These are phyloP conservation scores for Helianthus tuberosus DNA, from an alignment of 129 eudicot genomes.

Conservation along the genomic window DNA sequence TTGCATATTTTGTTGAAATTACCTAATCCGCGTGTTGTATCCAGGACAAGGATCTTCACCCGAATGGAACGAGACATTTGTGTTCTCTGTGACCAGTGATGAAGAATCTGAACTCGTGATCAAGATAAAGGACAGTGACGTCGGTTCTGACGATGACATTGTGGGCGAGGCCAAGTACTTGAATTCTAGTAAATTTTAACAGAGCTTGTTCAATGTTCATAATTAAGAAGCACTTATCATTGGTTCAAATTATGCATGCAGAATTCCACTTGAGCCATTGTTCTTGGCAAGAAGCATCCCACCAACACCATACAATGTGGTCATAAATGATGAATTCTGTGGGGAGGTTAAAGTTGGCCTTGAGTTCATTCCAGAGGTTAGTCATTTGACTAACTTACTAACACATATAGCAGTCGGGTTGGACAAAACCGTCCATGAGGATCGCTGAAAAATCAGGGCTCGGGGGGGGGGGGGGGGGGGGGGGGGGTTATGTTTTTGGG, in stretches of 20 bases:
- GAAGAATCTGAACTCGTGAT: slow-evolving; percentile 52
- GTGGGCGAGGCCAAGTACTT: slow-evolving; percentile 76
- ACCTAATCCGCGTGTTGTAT: slow-evolving; percentile 4
- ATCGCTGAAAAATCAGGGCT: too few species aligned
- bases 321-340: slow-evolving; percentile 59
- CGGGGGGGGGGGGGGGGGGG: too few species aligned
- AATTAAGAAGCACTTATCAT: not conserved
- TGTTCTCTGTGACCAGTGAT: slow-evolving; percentile 47
- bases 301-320: slow-evolving; percentile 69
- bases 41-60: slow-evolving; percentile 79
- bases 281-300: slow-evolving; percentile 64
- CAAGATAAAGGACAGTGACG: slow-evolving; percentile 71
- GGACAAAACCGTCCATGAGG: too few species aligned
- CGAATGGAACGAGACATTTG: slow-evolving; percentile 80
- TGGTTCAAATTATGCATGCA: slow-evolving; percentile 30
- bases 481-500: too few species aligned
- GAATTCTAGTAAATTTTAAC: not conserved
- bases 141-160: slow-evolving; percentile 53
- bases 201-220: not conserved
- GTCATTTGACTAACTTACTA: slow-evolving; percentile 13
- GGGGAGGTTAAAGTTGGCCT: slow-evolving; percentile 81
- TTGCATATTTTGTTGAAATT: not conserved
- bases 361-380: slow-evolving; percentile 73
- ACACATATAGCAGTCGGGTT: not conserved
- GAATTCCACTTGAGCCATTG: slow-evolving; percentile 63